phyloP scores from a whole-genome alignment of 2,329 filamentous ascomycete species.

The Penicillium janthinellum region DNA sequence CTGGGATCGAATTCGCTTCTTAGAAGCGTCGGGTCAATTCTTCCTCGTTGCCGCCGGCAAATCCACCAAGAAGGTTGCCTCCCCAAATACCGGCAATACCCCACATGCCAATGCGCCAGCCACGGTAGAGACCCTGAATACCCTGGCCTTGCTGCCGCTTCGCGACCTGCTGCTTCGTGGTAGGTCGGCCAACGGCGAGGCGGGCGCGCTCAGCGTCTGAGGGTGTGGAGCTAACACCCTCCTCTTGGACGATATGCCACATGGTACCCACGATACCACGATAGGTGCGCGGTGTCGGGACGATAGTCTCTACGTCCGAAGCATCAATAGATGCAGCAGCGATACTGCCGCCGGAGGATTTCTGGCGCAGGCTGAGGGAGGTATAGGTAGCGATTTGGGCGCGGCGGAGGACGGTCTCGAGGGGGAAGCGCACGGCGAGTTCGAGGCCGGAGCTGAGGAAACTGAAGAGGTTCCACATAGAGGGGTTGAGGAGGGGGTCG shows the following conservation, averaged over 20 bases:
- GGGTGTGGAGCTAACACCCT: constrained; percentile 59
- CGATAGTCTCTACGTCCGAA: constrained; percentile 66
- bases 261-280: constrained; percentile 88
- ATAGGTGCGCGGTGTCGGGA: constrained; percentile 75
- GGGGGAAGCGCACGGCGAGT: constrained; percentile 80
- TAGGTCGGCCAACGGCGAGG: constrained; percentile 41
- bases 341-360: constrained; percentile 28
- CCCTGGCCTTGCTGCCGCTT: constrained; percentile 57
- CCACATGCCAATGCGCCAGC: constrained; percentile 60
- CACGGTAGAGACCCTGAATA: constrained; percentile 58
- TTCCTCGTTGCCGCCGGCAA: constrained; percentile 40
- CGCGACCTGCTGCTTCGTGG: constrained; percentile 33
- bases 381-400: constrained; percentile 77
- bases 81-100: constrained; percentile 59
- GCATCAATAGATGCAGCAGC: constrained; percentile 25
- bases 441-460: constrained; percentile 80
- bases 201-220: constrained; percentile 50
- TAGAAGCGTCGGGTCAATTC: constrained; percentile 40
- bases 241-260: constrained; percentile 80
- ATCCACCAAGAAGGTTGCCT: constrained; percentile 47
- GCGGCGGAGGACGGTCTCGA: constrained; percentile 88
- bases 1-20: not conserved
- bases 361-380: constrained; percentile 52
- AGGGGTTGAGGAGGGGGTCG: constrained; percentile 78
- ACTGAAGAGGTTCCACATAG: constrained; percentile 77